Evolutionary conservation across 2,329 filamentous ascomycete genomes (phyloP).

Genomic region (Cryphonectria radicalis): DNA sequence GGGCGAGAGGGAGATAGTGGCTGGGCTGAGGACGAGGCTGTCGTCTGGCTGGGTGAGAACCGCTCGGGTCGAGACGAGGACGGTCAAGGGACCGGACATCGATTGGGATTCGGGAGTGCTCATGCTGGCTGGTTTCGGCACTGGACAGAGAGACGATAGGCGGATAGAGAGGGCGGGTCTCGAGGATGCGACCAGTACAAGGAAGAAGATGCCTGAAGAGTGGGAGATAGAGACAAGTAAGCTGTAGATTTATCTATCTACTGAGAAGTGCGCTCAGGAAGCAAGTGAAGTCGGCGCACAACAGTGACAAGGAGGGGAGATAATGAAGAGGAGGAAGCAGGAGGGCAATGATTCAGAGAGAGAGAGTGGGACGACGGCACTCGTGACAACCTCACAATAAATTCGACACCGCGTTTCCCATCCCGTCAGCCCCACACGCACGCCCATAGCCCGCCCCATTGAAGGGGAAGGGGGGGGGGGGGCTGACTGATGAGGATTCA

Average conservation of each 20-base stretch:
- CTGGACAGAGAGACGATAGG: neutral
- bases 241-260: neutral
- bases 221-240: neutral
- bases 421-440: neutral
- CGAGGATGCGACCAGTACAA: neutral
- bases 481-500: neutral
- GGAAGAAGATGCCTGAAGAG: neutral
- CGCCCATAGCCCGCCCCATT: neutral
- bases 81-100: conserved; percentile 56
- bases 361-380: neutral
- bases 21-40: conserved; percentile 70
- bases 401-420: conserved; percentile 2
- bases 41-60: conserved; percentile 74
- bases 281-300: neutral
- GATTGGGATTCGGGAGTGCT: conserved; percentile 35
- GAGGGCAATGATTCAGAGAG: neutral
- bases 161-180: neutral
- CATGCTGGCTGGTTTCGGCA: conserved; percentile 36
- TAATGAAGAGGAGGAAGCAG: too few relatives aligned
- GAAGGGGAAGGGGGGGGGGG: neutral
- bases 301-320: neutral
- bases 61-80: conserved; percentile 83
- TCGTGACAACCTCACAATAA: neutral
- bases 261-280: neutral
- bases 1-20: conserved; percentile 80